Conservation (phyloP, 371 early-diverging fungal species). For the Conidiobolus incongruus region DNA sequence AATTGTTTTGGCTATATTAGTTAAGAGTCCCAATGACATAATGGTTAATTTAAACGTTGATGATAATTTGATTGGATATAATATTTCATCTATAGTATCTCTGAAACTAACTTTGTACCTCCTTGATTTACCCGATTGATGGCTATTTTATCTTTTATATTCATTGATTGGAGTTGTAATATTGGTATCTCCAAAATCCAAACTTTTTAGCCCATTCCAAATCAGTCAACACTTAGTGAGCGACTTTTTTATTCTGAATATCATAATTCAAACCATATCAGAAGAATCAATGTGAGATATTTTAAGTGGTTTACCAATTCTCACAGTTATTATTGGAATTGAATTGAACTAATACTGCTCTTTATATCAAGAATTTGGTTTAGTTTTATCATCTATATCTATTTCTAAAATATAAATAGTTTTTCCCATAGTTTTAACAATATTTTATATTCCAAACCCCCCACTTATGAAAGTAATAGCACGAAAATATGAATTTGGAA, state of each 20-base stretch:
- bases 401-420: slow-evolving; percentile 6
- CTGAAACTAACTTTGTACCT: slow-evolving; percentile 7
- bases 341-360: background rate
- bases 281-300: slow-evolving; percentile 10
- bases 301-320: slow-evolving; percentile 15
- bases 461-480: slow-evolving; percentile 23
- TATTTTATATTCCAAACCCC: slow-evolving; percentile 15
- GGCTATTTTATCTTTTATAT: background rate
- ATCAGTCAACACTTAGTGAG: slow-evolving; percentile 14
- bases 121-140: no score
- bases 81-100: slow-evolving; percentile 18
- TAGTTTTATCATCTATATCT: slow-evolving; percentile 4
- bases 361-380: background rate
- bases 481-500: slow-evolving; percentile 17
- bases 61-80: slow-evolving; percentile 15
- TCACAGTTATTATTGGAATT: background rate
- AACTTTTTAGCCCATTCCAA: slow-evolving; percentile 12
- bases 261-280: slow-evolving; percentile 23
- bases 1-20: slow-evolving; percentile 24
- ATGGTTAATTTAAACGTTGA: slow-evolving; percentile 19
- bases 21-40: slow-evolving; percentile 24
- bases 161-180: slow-evolving; percentile 2
- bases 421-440: slow-evolving; percentile 10
- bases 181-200: background rate
- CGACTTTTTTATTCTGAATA: slow-evolving; percentile 15